A percentile compares a stretch with the other conserved stretches of the same genome.
phyloP scores from a whole-genome alignment of 2,329 filamentous ascomycete genomes.

The Nothopassalora personata region DNA sequence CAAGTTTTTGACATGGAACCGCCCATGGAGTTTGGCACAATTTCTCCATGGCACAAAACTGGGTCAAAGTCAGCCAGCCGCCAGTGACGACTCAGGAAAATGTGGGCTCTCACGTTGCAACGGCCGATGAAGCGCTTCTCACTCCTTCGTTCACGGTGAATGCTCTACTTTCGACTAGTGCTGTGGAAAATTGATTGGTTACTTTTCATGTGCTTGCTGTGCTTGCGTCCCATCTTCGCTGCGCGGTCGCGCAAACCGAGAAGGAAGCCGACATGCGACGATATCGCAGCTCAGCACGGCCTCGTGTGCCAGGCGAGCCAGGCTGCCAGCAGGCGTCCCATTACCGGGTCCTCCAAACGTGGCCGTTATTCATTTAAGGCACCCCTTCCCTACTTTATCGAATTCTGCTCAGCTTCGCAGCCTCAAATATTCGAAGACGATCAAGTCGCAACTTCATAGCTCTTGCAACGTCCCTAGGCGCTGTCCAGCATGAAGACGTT shows the following conservation, averaged over 20 bases:
- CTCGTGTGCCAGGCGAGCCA: neutral
- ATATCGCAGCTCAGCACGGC: neutral
- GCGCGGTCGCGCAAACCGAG: neutral
- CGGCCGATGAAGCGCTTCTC: neutral
- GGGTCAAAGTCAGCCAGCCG: neutral
- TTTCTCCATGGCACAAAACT: neutral
- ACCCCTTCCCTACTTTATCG: neutral
- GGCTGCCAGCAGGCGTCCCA: neutral
- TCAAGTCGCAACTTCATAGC: neutral
- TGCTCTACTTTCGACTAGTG: neutral
- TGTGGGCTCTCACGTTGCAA: neutral
- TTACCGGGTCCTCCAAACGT: neutral
- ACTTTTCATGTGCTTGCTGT: neutral
- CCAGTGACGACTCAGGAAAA: neutral
- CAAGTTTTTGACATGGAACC: neutral
- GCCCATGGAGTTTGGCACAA: neutral
- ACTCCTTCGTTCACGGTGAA: neutral
- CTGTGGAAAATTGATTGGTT: neutral
- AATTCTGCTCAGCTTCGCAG: neutral
- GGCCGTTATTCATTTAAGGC: neutral
- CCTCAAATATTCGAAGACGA: neutral
- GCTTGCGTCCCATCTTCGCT: neutral
- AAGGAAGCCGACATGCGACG: neutral
- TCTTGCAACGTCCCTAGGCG: neutral
- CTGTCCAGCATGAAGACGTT: conserved; percentile 34